Conservation (phyloP, 2,329 filamentous ascomycete species). For the Zelopaecilomyces penicillatus region DNA sequence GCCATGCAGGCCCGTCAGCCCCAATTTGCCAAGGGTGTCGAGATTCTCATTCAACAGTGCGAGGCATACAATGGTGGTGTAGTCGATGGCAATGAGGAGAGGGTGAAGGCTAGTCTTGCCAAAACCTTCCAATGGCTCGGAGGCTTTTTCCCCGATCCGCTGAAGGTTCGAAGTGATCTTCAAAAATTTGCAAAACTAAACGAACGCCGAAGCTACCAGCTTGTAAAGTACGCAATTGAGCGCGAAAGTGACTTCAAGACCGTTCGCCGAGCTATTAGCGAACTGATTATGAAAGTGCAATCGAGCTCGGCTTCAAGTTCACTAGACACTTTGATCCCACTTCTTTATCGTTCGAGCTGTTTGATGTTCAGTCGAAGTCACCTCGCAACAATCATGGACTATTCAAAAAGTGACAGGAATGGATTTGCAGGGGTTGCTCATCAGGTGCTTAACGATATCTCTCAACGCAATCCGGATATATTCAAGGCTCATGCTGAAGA, state of each 20-base stretch:
- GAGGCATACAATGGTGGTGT: conserved; percentile 86
- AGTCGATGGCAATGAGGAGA: conserved; percentile 61
- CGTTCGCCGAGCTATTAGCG: conserved; percentile 81
- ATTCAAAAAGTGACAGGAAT: conserved; percentile 74
- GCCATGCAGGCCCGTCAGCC: conserved; percentile 73
- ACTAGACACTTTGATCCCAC: conserved; percentile 69
- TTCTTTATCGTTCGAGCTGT: conserved; percentile 76
- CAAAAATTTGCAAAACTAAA: conserved; percentile 87
- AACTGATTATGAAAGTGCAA: conserved; percentile 75
- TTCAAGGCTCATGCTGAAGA: conserved; percentile 91
- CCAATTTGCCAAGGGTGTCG: conserved; percentile 63
- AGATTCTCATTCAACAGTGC: conserved; percentile 72
- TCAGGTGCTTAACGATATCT: conserved; percentile 86
- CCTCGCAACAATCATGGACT: conserved; percentile 80
- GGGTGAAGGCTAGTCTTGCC: conserved; percentile 61
- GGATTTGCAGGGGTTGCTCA: conserved; percentile 73
- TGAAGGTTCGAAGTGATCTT: conserved; percentile 66
- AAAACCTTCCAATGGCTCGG: conserved; percentile 66
- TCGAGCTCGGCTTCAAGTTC: conserved; percentile 55
- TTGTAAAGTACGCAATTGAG: conserved; percentile 77
- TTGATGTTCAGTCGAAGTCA: conserved; percentile 93
- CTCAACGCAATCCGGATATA: conserved; percentile 76
- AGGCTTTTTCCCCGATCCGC: conserved; percentile 66
- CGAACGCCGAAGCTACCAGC: conserved; percentile 81
- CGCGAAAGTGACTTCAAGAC: conserved; percentile 88